These are phyloP conservation scores for Grosmannia huntii DNA, from an alignment of 2,329 filamentous ascomycete species.

Conservation along the genomic window DNA sequence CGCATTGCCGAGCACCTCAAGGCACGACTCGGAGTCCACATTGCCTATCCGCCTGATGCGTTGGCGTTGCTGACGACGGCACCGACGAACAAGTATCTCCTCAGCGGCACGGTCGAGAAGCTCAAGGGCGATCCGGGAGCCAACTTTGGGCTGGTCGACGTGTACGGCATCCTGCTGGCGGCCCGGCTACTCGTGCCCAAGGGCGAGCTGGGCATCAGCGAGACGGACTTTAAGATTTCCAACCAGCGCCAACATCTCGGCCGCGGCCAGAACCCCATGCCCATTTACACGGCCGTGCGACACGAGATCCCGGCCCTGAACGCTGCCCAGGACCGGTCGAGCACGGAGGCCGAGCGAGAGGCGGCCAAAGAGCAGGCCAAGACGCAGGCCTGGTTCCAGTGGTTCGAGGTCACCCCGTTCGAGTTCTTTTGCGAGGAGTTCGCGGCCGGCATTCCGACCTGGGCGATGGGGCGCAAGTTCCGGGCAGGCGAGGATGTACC, in stretches of 20 bases:
- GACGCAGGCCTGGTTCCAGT: conserved; percentile 85
- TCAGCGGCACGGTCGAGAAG: conserved; percentile 85
- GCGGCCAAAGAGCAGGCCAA: conserved; percentile 35
- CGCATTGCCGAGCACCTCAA: conserved; percentile 77
- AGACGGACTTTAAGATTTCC: conserved; percentile 78
- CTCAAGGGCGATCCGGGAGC: conserved; percentile 69
- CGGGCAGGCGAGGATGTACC: conserved; percentile 54
- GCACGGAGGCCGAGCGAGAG: conserved; percentile 25
- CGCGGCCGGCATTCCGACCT: conserved; percentile 82
- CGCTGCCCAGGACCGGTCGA: conserved; percentile 18
- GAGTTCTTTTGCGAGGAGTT: conserved; percentile 95
- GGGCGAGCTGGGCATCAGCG: conserved; percentile 65
- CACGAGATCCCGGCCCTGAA: conserved; percentile 74
- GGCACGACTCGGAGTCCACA: conserved; percentile 70
- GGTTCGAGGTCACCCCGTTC: conserved; percentile 92
- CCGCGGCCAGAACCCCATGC: conserved; percentile 70
- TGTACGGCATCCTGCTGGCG: conserved; percentile 79
- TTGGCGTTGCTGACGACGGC: conserved; percentile 71
- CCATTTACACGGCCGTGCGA: conserved; percentile 89
- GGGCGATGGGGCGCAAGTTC: conserved; percentile 80
- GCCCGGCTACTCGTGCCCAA: conserved; percentile 76
- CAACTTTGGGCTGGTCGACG: conserved; percentile 80
- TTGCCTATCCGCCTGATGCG: conserved; percentile 81
- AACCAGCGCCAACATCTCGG: conserved; percentile 68
- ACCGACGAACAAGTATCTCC: conserved; percentile 83